A percentile compares a stretch with the other conserved stretches of the same genome.
These are phyloP conservation scores for Lepidium sativum DNA, from an alignment of 345 rosid genomes.

Conservation along the genomic window DNA sequence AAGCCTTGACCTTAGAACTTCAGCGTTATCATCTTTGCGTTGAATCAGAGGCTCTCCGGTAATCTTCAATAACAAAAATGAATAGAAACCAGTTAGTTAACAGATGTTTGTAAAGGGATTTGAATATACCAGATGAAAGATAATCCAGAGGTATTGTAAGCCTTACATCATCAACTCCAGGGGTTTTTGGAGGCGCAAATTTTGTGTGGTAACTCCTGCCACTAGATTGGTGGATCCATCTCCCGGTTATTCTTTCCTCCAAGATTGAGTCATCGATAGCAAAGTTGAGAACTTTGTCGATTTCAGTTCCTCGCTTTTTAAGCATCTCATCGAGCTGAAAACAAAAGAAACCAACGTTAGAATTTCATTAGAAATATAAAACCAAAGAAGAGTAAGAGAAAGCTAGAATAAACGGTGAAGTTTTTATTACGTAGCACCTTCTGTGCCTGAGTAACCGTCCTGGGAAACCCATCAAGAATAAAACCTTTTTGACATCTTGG, in stretches of 20 bases:
- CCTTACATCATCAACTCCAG: slow-evolving; percentile 75
- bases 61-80: slow-evolving; percentile 33
- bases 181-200: slow-evolving; percentile 65
- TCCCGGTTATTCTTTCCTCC: slow-evolving; percentile 92
- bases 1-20: slow-evolving; percentile 73
- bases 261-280: slow-evolving; percentile 75
- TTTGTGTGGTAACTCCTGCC: slow-evolving; percentile 86
- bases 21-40: slow-evolving; percentile 80
- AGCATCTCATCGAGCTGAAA: slow-evolving; percentile 89
- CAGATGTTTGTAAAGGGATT: not conserved
- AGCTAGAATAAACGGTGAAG: not conserved
- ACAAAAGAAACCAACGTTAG: slow-evolving; percentile 8
- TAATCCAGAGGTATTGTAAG: not conserved
- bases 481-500: slow-evolving; percentile 83
- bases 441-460: slow-evolving; percentile 82
- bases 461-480: slow-evolving; percentile 88
- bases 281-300: slow-evolving; percentile 79
- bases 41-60: slow-evolving; percentile 83
- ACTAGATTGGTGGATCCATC: slow-evolving; percentile 91
- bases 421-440: slow-evolving; percentile 39
- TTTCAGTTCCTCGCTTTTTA: slow-evolving; percentile 54
- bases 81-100: not conserved
- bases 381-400: not conserved
- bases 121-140: not conserved
- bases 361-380: not conserved